These are phyloP conservation scores for Schoenoplectus triqueter DNA, from an alignment of 202 grass and related monocot species.

Conservation along the genomic window DNA sequence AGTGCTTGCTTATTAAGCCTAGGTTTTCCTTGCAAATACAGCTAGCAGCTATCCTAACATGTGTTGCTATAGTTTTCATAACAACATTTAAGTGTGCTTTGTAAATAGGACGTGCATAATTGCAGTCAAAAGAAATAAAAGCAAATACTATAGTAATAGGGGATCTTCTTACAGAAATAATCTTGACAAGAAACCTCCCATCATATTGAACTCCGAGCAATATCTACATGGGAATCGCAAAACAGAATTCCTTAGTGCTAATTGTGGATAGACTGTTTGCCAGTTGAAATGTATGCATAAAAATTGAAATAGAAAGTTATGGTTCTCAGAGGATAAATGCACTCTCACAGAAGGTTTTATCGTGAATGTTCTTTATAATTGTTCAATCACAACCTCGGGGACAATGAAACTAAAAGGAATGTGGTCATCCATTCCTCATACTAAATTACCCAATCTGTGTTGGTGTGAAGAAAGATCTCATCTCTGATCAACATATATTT, in stretches of 20 bases:
- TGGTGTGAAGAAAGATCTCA: neutral
- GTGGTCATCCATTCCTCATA: neutral
- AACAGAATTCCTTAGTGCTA: slow-evolving; percentile 43
- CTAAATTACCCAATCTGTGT: neutral
- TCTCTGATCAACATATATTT: slow-evolving; percentile 20
- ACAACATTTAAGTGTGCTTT: neutral
- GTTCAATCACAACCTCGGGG: neutral
- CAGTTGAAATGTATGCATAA: slow-evolving; percentile 32
- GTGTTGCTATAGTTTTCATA: neutral
- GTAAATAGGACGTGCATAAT: neutral
- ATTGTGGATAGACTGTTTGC: neutral
- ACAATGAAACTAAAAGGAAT: neutral
- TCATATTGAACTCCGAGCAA: slow-evolving; percentile 58
- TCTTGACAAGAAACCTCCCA: slow-evolving; percentile 85
- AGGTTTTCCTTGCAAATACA: slow-evolving; percentile 6
- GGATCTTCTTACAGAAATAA: slow-evolving; percentile 61
- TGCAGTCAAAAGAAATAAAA: slow-evolving; percentile 31
- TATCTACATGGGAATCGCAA: slow-evolving; percentile 50
- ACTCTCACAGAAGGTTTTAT: slow-evolving; percentile 1
- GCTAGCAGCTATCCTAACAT: slow-evolving; percentile 8
- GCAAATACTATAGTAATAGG: slow-evolving; percentile 43
- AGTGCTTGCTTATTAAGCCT: neutral
- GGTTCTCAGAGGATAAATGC: slow-evolving; percentile 21
- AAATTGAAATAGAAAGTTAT: slow-evolving; percentile 44
- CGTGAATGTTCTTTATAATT: neutral